Percentiles rank a stretch among this genome's conserved stretches.
Evolutionary conservation across 2,329 filamentous ascomycete genomes (phyloP).

Genomic region (Leptographium wingfieldii): DNA sequence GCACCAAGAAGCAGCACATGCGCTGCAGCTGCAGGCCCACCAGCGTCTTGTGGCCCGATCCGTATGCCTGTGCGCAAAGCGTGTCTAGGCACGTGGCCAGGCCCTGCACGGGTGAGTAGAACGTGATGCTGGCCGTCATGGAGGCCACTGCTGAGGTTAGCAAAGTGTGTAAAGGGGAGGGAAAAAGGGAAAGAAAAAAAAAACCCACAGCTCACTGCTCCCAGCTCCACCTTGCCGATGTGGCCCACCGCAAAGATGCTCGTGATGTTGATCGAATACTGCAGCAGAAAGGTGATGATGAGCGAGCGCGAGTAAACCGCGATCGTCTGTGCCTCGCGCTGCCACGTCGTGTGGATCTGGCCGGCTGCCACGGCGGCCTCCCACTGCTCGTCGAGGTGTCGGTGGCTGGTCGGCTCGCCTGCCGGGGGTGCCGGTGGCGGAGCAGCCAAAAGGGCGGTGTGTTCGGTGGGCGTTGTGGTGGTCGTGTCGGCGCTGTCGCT

Average conservation of each 20-base stretch:
- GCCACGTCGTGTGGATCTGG: constrained; percentile 80
- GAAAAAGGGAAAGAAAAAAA: neutral
- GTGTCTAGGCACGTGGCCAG: constrained; percentile 85
- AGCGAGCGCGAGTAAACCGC: constrained; percentile 57
- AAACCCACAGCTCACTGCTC: constrained; percentile 42
- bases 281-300: constrained; percentile 62
- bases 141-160: constrained; percentile 36
- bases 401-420: constrained; percentile 28
- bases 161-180: neutral
- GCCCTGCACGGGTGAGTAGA: constrained; percentile 68
- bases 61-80: constrained; percentile 86
- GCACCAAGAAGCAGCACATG: constrained; percentile 63
- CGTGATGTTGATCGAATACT: constrained; percentile 74
- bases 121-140: constrained; percentile 72
- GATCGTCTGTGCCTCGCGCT: constrained; percentile 75
- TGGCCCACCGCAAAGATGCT: constrained; percentile 69
- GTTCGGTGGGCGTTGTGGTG: constrained; percentile 24
- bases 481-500: neutral
- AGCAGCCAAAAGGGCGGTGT: constrained; percentile 20
- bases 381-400: constrained; percentile 59
- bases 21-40: constrained; percentile 74
- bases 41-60: constrained; percentile 77
- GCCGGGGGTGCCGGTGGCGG: constrained; percentile 15
- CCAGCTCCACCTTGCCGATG: constrained; percentile 58
- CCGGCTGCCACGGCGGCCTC: constrained; percentile 72